A percentile compares a stretch with the other conserved stretches of the same genome.
phyloP scores from a whole-genome alignment of 202 grass and related monocot genomes.

The Musa balbisiana region DNA sequence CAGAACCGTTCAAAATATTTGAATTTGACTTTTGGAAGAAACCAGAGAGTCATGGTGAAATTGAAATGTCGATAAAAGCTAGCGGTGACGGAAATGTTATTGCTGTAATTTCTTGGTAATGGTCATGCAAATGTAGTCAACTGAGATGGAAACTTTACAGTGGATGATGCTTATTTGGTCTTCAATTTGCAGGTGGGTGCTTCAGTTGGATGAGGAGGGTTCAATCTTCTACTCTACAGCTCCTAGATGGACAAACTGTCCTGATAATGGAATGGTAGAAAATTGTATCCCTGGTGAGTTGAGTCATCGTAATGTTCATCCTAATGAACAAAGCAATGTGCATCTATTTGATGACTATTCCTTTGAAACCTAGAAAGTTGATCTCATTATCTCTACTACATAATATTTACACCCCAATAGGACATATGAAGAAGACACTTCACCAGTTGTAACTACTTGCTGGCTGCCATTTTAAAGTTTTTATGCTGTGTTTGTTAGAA shows the following conservation, averaged over 20 bases:
- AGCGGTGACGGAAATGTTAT: conserved; percentile 46
- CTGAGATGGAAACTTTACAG: background rate
- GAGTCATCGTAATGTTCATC: conserved; percentile 12
- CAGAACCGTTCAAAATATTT: conserved; percentile 98
- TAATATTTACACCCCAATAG: background rate
- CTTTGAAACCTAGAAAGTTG: background rate
- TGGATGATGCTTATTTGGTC: background rate
- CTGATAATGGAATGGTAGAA: conserved; percentile 22
- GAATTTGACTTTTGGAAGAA: conserved; percentile 92
- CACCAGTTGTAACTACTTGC: conserved; percentile 5
- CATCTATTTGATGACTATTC: background rate
- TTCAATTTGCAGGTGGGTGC: conserved; percentile 66
- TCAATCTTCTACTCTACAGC: conserved; percentile 86
- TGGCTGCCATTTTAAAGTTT: background rate
- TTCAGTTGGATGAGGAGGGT: conserved; percentile 71
- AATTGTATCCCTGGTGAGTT: conserved; percentile 31
- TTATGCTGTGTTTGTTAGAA: too few relatives aligned
- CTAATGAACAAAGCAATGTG: background rate
- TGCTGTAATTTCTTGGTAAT: conserved; percentile 92
- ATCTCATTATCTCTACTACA: background rate
- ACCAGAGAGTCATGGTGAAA: conserved; percentile 66
- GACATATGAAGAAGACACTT: background rate
- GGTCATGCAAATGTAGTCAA: background rate
- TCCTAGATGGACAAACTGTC: conserved; percentile 59
- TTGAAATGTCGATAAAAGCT: conserved; percentile 50